Conservation (phyloP, 495 filamentous ascomycete genomes). For the Aspergillus ostianus region DNA sequence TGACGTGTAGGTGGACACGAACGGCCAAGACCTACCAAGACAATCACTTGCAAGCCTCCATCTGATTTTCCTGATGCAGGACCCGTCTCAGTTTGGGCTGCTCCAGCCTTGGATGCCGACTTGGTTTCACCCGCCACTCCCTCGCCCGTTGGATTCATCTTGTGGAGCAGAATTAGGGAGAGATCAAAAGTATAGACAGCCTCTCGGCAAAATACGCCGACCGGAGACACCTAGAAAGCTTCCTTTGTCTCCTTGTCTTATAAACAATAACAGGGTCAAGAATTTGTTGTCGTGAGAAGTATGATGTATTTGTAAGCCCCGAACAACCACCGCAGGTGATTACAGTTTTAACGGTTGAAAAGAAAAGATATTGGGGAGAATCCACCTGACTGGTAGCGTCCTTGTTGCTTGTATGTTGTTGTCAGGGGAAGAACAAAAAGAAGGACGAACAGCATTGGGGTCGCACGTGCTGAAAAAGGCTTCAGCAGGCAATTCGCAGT, state of each 20-base stretch:
- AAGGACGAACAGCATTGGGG: background rate
- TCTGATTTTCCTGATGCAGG: constrained; percentile 1
- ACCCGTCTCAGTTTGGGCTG: background rate
- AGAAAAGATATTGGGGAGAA: background rate
- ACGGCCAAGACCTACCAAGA: constrained; percentile 63
- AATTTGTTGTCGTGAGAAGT: background rate
- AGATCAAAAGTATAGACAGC: background rate
- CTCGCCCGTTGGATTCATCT: background rate
- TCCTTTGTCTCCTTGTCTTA: background rate
- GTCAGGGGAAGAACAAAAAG: background rate
- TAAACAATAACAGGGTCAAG: background rate
- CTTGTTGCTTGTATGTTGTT: background rate
- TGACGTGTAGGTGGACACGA: background rate
- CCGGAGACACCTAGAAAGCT: background rate
- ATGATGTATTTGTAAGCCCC: background rate
- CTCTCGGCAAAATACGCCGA: background rate
- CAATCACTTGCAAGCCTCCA: constrained; percentile 65
- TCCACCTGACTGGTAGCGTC: background rate
- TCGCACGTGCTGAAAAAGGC: background rate
- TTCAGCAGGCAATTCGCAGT: background rate
- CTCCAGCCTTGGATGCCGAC: too few species aligned
- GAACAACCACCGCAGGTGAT: background rate
- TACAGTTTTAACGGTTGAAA: background rate
- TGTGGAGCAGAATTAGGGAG: background rate
- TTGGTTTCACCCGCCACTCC: background rate